Conservation (phyloP, 768 basidiomycete species). For the Trametes villosa region DNA sequence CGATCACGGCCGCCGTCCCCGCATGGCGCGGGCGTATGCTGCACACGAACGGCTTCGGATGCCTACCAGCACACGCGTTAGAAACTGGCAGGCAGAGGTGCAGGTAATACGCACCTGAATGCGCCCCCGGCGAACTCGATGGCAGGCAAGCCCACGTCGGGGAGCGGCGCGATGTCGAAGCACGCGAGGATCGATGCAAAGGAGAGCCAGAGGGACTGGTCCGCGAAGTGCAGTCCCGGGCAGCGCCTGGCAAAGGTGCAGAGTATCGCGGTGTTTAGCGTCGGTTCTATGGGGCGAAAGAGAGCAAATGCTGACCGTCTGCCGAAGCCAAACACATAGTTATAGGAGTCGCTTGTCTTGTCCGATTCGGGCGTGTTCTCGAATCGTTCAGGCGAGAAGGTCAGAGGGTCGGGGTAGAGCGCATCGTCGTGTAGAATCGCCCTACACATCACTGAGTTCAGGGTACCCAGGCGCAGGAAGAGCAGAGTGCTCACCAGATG, state of each 20-base stretch:
- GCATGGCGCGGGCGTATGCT: slow-evolving; percentile 46
- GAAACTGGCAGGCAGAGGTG: not conserved
- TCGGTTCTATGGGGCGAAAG: not conserved
- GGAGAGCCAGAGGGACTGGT: slow-evolving; percentile 22
- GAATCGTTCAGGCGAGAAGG: slow-evolving; percentile 18
- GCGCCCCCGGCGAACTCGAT: slow-evolving; percentile 5
- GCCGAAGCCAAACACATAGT: slow-evolving; percentile 24
- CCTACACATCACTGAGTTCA: not conserved
- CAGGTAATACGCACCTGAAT: slow-evolving; percentile 11
- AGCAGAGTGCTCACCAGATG: slow-evolving; percentile 7
- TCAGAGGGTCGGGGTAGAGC: slow-evolving; percentile 13
- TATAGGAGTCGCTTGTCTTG: not conserved
- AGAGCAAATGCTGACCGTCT: slow-evolving; percentile 1
- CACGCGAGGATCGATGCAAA: slow-evolving; percentile 21
- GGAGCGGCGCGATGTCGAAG: slow-evolving; percentile 25
- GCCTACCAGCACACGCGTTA: slow-evolving; percentile 5
- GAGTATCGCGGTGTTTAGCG: no score
- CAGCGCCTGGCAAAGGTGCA: slow-evolving; percentile 19
- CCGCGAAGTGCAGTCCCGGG: slow-evolving; percentile 27
- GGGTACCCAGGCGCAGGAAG: no score
- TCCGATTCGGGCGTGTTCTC: not conserved
- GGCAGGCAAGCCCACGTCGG: slow-evolving; percentile 4
- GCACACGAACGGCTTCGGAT: slow-evolving; percentile 50
- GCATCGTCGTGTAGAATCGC: slow-evolving; percentile 20
- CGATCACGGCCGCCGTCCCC: not conserved